Conservation (phyloP, 1,139 yeast species). For the Geotrichum klebahnii region DNA sequence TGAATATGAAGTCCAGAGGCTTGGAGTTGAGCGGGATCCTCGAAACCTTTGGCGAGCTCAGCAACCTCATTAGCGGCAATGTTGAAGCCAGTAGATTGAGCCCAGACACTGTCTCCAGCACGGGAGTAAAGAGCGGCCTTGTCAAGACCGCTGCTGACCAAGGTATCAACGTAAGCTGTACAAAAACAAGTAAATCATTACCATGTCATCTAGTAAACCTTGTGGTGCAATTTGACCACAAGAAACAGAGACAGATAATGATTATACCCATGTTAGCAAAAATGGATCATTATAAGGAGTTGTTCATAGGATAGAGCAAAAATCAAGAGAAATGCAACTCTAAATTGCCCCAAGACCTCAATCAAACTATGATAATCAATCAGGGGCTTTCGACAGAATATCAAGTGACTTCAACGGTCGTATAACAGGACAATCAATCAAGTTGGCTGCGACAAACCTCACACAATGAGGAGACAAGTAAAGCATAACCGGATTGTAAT, state of each 20-base stretch:
- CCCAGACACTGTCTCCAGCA: constrained; percentile 96
- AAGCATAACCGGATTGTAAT: not conserved
- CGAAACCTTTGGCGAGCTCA: constrained; percentile 74
- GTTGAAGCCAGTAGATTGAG: constrained; percentile 67
- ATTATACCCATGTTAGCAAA: constrained; percentile 17
- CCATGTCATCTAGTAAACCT: not conserved
- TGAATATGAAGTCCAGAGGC: constrained; percentile 80
- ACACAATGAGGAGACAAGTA: not conserved
- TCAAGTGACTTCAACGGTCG: too few species aligned
- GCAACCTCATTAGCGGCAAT: constrained; percentile 63
- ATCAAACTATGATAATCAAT: too few species aligned
- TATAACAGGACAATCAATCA: too few species aligned
- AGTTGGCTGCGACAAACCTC: not conserved
- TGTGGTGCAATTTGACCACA: not conserved
- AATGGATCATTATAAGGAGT: not conserved
- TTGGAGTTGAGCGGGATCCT: constrained; percentile 72
- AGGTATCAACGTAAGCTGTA: constrained; percentile 88
- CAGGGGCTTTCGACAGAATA: too few species aligned
- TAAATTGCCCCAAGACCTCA: too few species aligned
- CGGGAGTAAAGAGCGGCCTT: constrained; percentile 89
- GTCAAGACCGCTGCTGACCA: constrained; percentile 79
- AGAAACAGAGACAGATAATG: not conserved
- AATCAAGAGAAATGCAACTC: not conserved
- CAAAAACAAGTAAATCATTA: constrained; percentile 11
- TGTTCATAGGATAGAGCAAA: not conserved